Evolutionary conservation across 192 early-diverging fungal species (phyloP).

Genomic region (Podila verticillata): DNA sequence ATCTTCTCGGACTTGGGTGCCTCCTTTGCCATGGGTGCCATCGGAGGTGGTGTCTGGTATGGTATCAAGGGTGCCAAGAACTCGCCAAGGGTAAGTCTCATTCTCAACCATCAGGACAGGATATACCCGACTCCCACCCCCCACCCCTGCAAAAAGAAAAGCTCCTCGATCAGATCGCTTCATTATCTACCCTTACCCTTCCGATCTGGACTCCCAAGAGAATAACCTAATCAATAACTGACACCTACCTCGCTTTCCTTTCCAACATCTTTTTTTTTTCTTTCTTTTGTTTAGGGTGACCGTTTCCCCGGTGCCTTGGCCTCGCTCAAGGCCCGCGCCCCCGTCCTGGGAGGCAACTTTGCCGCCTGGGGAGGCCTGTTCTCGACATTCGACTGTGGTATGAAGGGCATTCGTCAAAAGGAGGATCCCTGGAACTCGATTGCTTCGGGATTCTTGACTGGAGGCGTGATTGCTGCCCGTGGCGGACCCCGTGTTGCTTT

Average conservation of each 20-base stretch:
- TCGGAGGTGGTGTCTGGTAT: conserved; percentile 97
- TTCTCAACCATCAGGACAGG: too few species aligned
- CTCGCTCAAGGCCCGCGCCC: conserved; percentile 92
- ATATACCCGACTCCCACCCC: too few species aligned
- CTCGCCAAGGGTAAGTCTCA: conserved; percentile 83
- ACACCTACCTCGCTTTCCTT: not conserved
- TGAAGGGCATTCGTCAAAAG: conserved; percentile 94
- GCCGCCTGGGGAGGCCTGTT: conserved; percentile 99
- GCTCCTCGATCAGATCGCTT: too few species aligned
- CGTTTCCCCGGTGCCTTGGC: conserved; percentile 87
- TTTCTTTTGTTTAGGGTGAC: conserved; percentile 79
- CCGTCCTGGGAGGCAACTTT: conserved; percentile 97
- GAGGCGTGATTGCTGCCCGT: conserved; percentile 93
- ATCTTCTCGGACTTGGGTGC: conserved; percentile 87
- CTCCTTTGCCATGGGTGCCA: conserved; percentile 96
- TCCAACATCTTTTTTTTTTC: not conserved
- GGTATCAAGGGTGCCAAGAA: conserved; percentile 98
- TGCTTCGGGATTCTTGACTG: conserved; percentile 91
- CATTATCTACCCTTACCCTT: too few species aligned
- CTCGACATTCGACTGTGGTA: conserved; percentile 95
- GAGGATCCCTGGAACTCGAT: conserved; percentile 99
- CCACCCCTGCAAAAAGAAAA: too few species aligned
- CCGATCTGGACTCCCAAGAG: not conserved
- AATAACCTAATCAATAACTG: not conserved
- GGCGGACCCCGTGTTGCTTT: conserved; percentile 67